Percentiles rank a stretch among this genome's conserved stretches.
Evolutionary conservation across 352 stramenopile genomes (phyloP).

Genomic region (Globisporangium carolinianum): DNA sequence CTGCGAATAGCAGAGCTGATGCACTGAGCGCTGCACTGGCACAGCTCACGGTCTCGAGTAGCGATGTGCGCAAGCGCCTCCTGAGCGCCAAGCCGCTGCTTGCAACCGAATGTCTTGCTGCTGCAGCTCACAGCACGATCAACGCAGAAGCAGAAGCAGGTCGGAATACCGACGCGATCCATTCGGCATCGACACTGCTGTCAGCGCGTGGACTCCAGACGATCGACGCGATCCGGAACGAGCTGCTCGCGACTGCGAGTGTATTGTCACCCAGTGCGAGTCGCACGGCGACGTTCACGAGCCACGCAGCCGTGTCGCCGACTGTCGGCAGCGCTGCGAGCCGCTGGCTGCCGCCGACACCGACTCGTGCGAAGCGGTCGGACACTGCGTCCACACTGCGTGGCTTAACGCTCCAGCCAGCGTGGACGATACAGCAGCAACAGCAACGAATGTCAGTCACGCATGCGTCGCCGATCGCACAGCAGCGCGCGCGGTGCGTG

Average conservation of each 20-base stretch:
- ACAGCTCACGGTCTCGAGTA: not conserved
- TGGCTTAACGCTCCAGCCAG: constrained; percentile 22
- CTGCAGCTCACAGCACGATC: not conserved
- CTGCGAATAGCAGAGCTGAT: not conserved
- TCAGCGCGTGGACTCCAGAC: constrained; percentile 36
- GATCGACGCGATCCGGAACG: constrained; percentile 35
- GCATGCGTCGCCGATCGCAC: not conserved
- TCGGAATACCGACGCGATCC: too few relatives aligned
- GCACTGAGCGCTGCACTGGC: not conserved
- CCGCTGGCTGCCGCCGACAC: too few relatives aligned
- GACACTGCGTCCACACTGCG: constrained; percentile 18
- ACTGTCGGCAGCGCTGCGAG: not conserved
- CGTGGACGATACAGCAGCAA: constrained; percentile 1
- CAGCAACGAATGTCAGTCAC: not conserved
- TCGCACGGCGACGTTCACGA: constrained; percentile 10
- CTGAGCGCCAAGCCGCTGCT: constrained; percentile 21
- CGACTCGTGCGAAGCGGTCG: not conserved
- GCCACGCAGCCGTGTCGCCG: not conserved
- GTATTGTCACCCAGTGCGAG: not conserved
- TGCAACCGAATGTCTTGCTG: not conserved
- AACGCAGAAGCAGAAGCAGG: not conserved
- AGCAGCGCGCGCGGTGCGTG: constrained; percentile 6
- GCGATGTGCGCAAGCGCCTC: constrained; percentile 26
- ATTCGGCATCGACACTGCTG: constrained; percentile 5
- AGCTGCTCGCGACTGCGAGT: constrained; percentile 20